Evolutionary conservation across 805 yeast genomes (phyloP).

Genomic region (Wickerhamomyces xylosicus): DNA sequence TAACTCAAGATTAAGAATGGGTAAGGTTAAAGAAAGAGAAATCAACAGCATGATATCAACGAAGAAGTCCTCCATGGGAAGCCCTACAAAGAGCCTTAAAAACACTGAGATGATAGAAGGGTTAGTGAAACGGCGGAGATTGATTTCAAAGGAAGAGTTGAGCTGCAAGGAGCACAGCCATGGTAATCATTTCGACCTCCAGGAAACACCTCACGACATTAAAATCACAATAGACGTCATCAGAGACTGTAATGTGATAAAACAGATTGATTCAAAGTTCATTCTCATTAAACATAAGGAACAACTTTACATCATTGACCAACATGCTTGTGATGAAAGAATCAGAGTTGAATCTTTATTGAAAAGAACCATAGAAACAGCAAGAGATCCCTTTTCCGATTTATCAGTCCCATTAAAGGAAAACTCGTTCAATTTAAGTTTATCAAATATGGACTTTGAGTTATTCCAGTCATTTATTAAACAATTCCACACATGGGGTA

Average conservation of each 20-base stretch:
- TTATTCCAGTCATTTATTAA: slow-evolving; percentile 20
- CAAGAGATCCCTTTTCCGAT: slow-evolving; percentile 14
- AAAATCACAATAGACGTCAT: slow-evolving; percentile 14
- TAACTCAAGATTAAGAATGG: slow-evolving; percentile 5
- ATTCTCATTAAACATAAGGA: slow-evolving; percentile 31
- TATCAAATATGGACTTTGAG: slow-evolving; percentile 23
- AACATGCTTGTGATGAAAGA: slow-evolving; percentile 82
- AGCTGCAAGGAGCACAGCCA: neutral
- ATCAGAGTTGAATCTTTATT: slow-evolving; percentile 44
- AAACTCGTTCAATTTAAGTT: slow-evolving; percentile 3
- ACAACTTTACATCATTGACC: slow-evolving; percentile 48
- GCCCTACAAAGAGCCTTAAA: neutral
- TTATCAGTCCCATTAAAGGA: slow-evolving; percentile 8
- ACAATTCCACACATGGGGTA: slow-evolving; percentile 35
- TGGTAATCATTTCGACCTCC: neutral
- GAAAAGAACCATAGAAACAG: slow-evolving; percentile 24
- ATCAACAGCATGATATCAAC: slow-evolving; percentile 5
- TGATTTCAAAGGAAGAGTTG: slow-evolving; percentile 1
- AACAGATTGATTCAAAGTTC: slow-evolving; percentile 58
- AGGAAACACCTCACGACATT: neutral
- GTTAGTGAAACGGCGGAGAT: slow-evolving; percentile 4
- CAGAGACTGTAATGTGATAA: slow-evolving; percentile 25
- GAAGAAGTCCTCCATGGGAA: neutral
- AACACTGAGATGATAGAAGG: slow-evolving; percentile 1
- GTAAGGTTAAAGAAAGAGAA: slow-evolving; percentile 6